Evolutionary conservation across 345 rosid species (phyloP), one percentile per base, ranked within the genome.

Genomic region (Acer saccharum): DNA sequence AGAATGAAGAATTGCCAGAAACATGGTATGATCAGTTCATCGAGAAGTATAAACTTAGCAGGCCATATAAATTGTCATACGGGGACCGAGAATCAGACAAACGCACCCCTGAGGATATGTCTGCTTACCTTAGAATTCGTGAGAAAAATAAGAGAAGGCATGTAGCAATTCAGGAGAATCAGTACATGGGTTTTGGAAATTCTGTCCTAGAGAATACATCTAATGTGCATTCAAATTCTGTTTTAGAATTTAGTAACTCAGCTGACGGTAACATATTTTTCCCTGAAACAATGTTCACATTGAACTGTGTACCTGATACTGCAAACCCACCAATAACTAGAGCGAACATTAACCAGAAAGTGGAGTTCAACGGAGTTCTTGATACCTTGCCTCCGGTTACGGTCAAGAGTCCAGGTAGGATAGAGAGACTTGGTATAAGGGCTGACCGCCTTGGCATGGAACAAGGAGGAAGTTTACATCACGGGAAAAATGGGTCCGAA

Each of bases 21-120:
- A 85, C 88, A n/a, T 95, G 99, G 99, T 93, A 93, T 75, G 88
- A 83, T 83, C 96, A 88, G 82, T 93, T 92, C 74, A 84, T 90
- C 1, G 92, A 91, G 74, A 91, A 88, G 81, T 85, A 87, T 80
- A 86, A 71, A 84, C 86, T 83, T 77, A 86, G 81, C 60, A 87
- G 87, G 77, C 88, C 89, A 1, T 84, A 79, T 78, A 91, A 86
- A 73, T 35, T 89, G 78, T 87, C 89, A 0, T 65, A 83, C 10
- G 94, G 88, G 66, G 89, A 89, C n/a, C 83, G 81, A 77, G 99
- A 92, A 62, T 83, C 86, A 41, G 92, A 89, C 71, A 90, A 84
- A 64, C 97, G 97, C 14, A 90, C 93, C 0, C 87, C 98, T 25
- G 95, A 88, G 80, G 89, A 85, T 65, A 95, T 95, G 99, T 85